Percentiles rank a stretch among this genome's conserved stretches.
Evolutionary conservation across 2,329 filamentous ascomycete species (phyloP).

Genomic region (Penicillium palitans): DNA sequence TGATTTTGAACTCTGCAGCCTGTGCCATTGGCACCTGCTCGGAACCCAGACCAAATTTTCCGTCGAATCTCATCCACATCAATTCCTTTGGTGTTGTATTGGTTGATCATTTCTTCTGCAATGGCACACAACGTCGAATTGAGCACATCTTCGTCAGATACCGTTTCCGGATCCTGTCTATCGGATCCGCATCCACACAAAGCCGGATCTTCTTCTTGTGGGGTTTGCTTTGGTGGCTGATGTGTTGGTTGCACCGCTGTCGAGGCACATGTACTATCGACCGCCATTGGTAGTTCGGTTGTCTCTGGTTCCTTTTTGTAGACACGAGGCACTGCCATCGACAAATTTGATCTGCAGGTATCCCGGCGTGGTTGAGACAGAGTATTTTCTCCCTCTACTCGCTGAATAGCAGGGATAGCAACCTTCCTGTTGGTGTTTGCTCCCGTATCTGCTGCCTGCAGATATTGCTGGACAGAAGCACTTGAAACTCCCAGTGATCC

Average conservation of each 20-base stretch:
- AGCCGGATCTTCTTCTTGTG: conserved; percentile 8
- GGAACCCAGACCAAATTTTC: conserved; percentile 38
- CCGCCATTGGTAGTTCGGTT: background rate
- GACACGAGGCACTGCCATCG: background rate
- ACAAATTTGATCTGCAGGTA: background rate
- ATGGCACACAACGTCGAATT: conserved; percentile 43
- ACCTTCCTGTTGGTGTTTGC: conserved; percentile 30
- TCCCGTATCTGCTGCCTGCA: conserved; percentile 23
- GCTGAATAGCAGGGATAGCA: conserved; percentile 37
- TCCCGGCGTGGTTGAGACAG: background rate
- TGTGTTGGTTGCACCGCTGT: background rate
- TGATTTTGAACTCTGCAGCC: conserved; percentile 43
- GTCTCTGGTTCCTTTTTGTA: background rate
- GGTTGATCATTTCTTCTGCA: conserved; percentile 39
- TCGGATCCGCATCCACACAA: conserved; percentile 29
- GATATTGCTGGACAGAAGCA: conserved; percentile 30
- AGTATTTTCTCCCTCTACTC: background rate
- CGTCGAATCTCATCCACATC: conserved; percentile 39
- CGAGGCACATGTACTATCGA: background rate
- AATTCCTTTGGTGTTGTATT: conserved; percentile 39
- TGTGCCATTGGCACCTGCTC: conserved; percentile 28
- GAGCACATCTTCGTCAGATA: conserved; percentile 28
- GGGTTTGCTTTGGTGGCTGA: background rate
- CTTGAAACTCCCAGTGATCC: conserved; percentile 27
- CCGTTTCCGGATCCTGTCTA: conserved; percentile 13